Percentiles rank a stretch among this genome's conserved stretches.
Conservation (phyloP, 257 asterid genomes). For the Verbena officinalis region DNA sequence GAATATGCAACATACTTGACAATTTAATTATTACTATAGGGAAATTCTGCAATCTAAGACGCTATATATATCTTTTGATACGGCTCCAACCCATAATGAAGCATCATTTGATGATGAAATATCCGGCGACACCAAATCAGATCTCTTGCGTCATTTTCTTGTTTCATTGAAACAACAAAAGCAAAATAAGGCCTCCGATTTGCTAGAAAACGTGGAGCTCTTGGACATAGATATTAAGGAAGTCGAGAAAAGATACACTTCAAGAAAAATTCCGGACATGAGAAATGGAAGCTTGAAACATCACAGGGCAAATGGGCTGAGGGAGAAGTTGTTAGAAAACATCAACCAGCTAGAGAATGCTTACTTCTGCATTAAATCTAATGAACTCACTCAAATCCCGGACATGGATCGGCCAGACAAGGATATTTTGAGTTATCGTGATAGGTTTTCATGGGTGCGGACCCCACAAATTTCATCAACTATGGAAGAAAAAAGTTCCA, state of each 20-base stretch:
- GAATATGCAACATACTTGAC: neutral
- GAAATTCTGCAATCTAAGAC: slow-evolving; percentile 52
- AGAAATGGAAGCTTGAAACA: neutral
- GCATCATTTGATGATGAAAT: slow-evolving; percentile 24
- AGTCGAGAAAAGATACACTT: slow-evolving; percentile 31
- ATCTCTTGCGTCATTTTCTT: slow-evolving; percentile 52
- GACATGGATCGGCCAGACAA: slow-evolving; percentile 34
- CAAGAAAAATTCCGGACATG: neutral
- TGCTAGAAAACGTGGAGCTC: slow-evolving; percentile 34
- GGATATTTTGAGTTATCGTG: slow-evolving; percentile 37
- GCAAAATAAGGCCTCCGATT: slow-evolving; percentile 26
- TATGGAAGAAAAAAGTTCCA: slow-evolving; percentile 18
- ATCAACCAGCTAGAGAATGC: slow-evolving; percentile 46
- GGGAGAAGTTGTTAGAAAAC: slow-evolving; percentile 36
- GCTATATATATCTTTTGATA: slow-evolving; percentile 19
- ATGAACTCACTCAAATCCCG: slow-evolving; percentile 19
- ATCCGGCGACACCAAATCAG: slow-evolving; percentile 41
- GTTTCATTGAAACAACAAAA: slow-evolving; percentile 33
- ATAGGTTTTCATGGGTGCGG: slow-evolving; percentile 16
- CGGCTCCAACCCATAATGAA: slow-evolving; percentile 12
- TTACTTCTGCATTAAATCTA: slow-evolving; percentile 50
- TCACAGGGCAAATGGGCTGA: slow-evolving; percentile 3
- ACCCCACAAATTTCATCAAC: neutral
- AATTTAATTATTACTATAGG: slow-evolving; percentile 28
- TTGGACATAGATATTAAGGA: slow-evolving; percentile 49